Evolutionary conservation across 192 early-diverging fungal genomes (phyloP), one percentile per base, ranked within the genome.

Genomic region (Umbelopsis isabellina): DNA sequence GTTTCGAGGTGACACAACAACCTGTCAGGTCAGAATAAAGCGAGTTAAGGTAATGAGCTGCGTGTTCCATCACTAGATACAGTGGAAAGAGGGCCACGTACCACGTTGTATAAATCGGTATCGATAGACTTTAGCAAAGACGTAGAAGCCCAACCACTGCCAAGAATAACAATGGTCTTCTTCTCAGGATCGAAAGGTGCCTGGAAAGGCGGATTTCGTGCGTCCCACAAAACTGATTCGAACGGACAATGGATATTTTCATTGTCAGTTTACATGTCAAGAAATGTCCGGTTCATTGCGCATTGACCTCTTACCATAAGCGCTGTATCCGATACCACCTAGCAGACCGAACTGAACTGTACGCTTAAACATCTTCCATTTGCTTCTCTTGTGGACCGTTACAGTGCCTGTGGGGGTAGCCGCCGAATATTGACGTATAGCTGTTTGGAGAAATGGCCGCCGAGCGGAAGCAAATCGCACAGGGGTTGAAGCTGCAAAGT

Each of bases 1-100:
- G 83, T 95, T 95, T 67, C 92, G 84, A 65, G 94, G 92, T 22
- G 88, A 90, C 12, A 93, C 87, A 2, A 92, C 82, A 1, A 89
- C 74, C 79, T 85, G 72, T 11, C 13, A 71, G 18, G 4, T 37
- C 16, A n/a, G 18, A 15, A 41, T 2, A 27, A 44, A 49, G 25
- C 51, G 46, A 30, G 77, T 27, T 75, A 66, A 23, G 33, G 67
- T 67, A 69, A 69, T 66, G 67, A 7, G 69, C 30, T 23, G 64
- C 69, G 44, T 73, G 12, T 6, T 66, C 27, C 1, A 30, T 30
- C 1, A 30, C 1, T 30, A 30, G 3, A 30, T 30, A 3, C 27
- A 30, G 27, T 30, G 27, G 27, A 30, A 30, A 30, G 1, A 3
- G 27, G 3, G 27, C 27, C 27, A 25, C 67, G 8, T 69, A 69